Evolutionary conservation across 345 rosid genomes (phyloP).

Genomic region (Camelina neglecta): DNA sequence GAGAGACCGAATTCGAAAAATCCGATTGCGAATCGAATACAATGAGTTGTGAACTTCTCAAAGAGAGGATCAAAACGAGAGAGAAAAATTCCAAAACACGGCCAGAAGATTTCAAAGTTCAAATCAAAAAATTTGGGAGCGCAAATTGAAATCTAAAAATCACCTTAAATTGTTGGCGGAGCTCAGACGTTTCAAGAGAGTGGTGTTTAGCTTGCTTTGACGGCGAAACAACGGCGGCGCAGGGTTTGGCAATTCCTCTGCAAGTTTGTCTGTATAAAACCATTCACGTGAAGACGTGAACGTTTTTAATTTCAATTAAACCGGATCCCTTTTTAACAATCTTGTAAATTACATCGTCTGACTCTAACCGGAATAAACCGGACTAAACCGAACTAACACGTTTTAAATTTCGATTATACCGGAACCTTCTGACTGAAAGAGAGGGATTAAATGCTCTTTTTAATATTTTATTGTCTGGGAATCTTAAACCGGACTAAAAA

Average conservation of each 20-base stretch:
- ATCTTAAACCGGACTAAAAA: slow-evolving; percentile 17
- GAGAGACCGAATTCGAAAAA: neutral
- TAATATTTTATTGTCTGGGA: neutral
- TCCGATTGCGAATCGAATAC: neutral
- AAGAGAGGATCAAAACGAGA: slow-evolving; percentile 20
- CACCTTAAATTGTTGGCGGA: slow-evolving; percentile 19
- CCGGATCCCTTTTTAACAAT: slow-evolving; percentile 18
- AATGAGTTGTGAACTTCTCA: neutral
- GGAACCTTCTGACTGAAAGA: neutral
- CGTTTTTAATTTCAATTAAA: neutral
- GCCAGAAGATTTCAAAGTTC: neutral
- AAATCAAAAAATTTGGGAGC: neutral
- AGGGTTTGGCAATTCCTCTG: slow-evolving; percentile 36
- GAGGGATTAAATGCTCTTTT: neutral
- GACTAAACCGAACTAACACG: neutral
- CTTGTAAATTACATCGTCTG: neutral
- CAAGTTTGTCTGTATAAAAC: slow-evolving; percentile 19
- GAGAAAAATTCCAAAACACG: neutral
- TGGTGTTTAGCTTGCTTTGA: slow-evolving; percentile 1
- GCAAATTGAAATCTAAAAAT: neutral
- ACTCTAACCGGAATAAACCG: neutral
- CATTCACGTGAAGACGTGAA: slow-evolving; percentile 1
- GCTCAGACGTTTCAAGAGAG: slow-evolving; percentile 9
- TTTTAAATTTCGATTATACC: neutral
- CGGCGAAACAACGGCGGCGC: slow-evolving; percentile 39